Conservation (phyloP, 192 early-diverging fungal genomes). For the Coemansia sp. region DNA sequence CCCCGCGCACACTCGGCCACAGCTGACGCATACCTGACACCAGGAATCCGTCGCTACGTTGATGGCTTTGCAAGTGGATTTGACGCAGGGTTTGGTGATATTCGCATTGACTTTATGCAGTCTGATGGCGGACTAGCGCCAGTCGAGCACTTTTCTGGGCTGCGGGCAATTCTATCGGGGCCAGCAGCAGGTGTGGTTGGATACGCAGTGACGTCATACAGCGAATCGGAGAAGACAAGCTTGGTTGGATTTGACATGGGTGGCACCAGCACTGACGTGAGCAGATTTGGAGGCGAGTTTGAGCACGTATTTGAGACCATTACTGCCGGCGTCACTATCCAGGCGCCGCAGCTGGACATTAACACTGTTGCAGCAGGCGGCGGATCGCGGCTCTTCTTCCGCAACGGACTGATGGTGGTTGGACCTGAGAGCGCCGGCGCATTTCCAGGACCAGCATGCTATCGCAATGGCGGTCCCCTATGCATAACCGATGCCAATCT, state of each 20-base stretch:
- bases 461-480: constrained; percentile 87
- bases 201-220: constrained; percentile 60
- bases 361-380: constrained; percentile 97
- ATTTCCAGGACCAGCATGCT: constrained; percentile 95
- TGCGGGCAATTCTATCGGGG: constrained; percentile 88
- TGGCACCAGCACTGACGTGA: constrained; percentile 89
- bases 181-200: constrained; percentile 97
- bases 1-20: constrained; percentile 87
- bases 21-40: constrained; percentile 93
- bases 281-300: constrained; percentile 81
- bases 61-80: constrained; percentile 86
- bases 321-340: constrained; percentile 87
- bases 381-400: constrained; percentile 87
- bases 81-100: constrained; percentile 58
- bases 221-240: constrained; percentile 41
- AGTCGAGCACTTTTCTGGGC: constrained; percentile 80
- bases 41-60: constrained; percentile 83
- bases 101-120: constrained; percentile 96
- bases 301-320: constrained; percentile 96
- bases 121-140: constrained; percentile 92
- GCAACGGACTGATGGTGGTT: constrained; percentile 91
- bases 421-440: constrained; percentile 91
- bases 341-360: constrained; percentile 95
- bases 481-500: constrained; percentile 96
- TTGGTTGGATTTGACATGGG: constrained; percentile 99